A percentile compares a stretch with the other conserved stretches of the same genome.
These are phyloP conservation scores for Vaccinium macrocarpon DNA, from an alignment of 148 eudicot genomes.

Conservation along the genomic window DNA sequence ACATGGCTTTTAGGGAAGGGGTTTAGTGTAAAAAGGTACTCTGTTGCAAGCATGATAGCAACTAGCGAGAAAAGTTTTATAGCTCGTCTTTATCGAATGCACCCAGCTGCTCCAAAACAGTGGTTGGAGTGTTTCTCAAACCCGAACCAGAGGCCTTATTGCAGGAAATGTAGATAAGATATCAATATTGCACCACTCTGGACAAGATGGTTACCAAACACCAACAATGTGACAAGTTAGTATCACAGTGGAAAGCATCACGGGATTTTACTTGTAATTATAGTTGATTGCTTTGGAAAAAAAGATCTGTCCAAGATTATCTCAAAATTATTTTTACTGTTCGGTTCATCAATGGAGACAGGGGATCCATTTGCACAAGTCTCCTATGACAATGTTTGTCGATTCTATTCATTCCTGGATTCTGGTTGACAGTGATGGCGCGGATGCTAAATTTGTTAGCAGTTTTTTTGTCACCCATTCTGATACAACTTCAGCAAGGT, in stretches of 20 bases:
- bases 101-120: slow-evolving; percentile 55
- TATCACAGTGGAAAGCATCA: background rate
- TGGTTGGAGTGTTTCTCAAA: slow-evolving; percentile 43
- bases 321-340: background rate
- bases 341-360: background rate
- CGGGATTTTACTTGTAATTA: background rate
- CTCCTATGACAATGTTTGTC: background rate
- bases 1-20: slow-evolving; percentile 58
- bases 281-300: background rate
- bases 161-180: background rate
- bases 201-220: background rate
- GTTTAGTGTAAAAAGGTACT: slow-evolving; percentile 36
- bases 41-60: slow-evolving; percentile 53
- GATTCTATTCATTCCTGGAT: background rate
- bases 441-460: background rate
- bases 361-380: background rate
- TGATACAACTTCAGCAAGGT: slow-evolving; percentile 1
- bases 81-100: slow-evolving; percentile 38
- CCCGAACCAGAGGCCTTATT: background rate
- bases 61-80: slow-evolving; percentile 56
- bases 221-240: background rate
- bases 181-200: background rate
- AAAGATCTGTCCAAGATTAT: background rate
- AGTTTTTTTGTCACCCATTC: background rate
- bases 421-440: background rate